phyloP scores from a whole-genome alignment of 768 basidiomycete genomes.

The Russula compacta region DNA sequence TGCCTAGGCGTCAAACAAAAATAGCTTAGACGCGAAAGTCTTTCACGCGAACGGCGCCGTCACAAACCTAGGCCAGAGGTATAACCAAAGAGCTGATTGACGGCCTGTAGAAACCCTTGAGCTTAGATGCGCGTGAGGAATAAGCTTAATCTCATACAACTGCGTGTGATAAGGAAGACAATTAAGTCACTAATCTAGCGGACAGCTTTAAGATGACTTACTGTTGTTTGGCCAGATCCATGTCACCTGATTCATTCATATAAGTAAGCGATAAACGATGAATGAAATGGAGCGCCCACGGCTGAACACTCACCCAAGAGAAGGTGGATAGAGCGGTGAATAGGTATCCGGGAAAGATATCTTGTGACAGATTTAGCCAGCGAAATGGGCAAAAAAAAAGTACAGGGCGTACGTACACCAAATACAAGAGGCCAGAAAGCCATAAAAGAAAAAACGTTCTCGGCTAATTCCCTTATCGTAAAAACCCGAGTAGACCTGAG shows the following conservation, averaged over 20 bases:
- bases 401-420: constrained; percentile 30
- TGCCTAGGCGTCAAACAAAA: constrained; percentile 25
- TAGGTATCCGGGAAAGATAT: constrained; percentile 20
- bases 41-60: neutral
- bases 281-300: neutral
- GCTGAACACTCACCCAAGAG: constrained; percentile 16
- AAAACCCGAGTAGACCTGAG: constrained; percentile 53
- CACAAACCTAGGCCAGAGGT: constrained; percentile 16
- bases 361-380: constrained; percentile 23
- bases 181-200: neutral
- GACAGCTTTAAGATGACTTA: neutral
- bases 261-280: neutral
- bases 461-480: constrained; percentile 58
- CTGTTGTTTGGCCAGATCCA: constrained; percentile 20
- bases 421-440: constrained; percentile 43
- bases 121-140: neutral
- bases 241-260: constrained; percentile 13
- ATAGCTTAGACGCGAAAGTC: neutral
- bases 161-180: neutral
- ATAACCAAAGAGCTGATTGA: constrained; percentile 50
- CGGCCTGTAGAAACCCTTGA: constrained; percentile 17
- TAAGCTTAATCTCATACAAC: constrained; percentile 13
- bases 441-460: constrained; percentile 67
- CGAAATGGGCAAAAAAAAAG: neutral
- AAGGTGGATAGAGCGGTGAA: constrained; percentile 21